phyloP scores from a whole-genome alignment of 2,329 filamentous ascomycete genomes.

The Graphilbum sp. region DNA sequence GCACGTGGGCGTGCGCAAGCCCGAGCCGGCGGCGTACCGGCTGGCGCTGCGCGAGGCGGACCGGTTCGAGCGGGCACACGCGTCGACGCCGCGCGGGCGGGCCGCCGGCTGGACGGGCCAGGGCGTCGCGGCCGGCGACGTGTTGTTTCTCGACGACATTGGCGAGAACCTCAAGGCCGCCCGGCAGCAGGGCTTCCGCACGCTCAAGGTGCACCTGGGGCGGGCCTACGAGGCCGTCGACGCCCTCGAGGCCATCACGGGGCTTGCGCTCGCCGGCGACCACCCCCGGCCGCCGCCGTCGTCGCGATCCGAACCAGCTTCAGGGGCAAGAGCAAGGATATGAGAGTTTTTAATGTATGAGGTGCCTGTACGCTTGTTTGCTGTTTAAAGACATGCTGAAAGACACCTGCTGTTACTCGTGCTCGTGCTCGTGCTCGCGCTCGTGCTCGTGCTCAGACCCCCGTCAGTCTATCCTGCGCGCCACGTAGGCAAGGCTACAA shows the following conservation, averaged over 20 bases:
- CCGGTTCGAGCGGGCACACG: constrained; percentile 39
- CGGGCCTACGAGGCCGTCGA: constrained; percentile 65
- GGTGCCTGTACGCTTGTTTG: too few species aligned
- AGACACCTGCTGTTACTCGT: not conserved
- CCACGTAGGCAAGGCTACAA: constrained; percentile 16
- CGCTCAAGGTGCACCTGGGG: constrained; percentile 72
- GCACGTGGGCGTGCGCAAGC: constrained; percentile 77
- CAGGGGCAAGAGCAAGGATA: not conserved
- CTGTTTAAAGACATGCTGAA: not conserved
- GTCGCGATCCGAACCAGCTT: too few species aligned
- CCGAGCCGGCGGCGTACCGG: constrained; percentile 66
- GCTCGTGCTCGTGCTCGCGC: too few species aligned
- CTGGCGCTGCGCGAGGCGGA: constrained; percentile 53
- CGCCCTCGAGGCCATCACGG: constrained; percentile 61
- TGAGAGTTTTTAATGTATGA: too few species aligned
- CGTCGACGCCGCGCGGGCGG: constrained; percentile 19
- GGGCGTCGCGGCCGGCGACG: constrained; percentile 44
- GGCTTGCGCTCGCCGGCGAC: constrained; percentile 41
- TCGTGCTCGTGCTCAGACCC: too few species aligned
- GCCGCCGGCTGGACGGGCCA: constrained; percentile 25
- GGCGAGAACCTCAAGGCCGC: constrained; percentile 81
- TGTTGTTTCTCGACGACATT: constrained; percentile 87
- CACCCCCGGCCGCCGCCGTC: constrained; percentile 29
- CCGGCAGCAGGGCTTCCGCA: constrained; percentile 56
- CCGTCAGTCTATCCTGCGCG: constrained; percentile 5